Evolutionary conservation across 371 early-diverging fungal species (phyloP).

Genomic region (Capniomyces stellatus): DNA sequence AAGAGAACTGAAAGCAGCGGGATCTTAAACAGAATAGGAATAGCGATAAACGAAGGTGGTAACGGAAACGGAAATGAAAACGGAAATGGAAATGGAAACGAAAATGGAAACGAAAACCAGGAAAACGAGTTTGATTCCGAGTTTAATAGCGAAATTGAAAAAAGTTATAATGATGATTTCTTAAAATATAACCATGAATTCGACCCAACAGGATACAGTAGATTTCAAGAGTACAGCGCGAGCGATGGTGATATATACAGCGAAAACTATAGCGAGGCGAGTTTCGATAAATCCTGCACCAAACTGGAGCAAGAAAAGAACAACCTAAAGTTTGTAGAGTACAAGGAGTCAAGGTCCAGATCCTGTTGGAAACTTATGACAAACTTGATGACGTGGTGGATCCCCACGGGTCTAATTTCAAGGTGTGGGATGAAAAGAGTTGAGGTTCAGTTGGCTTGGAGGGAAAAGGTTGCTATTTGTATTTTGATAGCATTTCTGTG

Average conservation of each 20-base stretch:
- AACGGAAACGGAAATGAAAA: no score
- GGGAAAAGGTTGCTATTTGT: slow-evolving; percentile 91
- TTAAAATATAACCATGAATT: background rate
- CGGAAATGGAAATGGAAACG: slow-evolving; percentile 1
- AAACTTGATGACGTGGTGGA: slow-evolving; percentile 53
- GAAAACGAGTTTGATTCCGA: slow-evolving; percentile 5
- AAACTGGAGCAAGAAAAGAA: slow-evolving; percentile 9
- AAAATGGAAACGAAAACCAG: background rate
- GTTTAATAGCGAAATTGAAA: background rate
- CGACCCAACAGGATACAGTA: background rate
- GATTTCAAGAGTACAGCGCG: background rate
- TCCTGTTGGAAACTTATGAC: slow-evolving; percentile 52
- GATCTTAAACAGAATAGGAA: no score
- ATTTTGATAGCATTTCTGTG: slow-evolving; percentile 65
- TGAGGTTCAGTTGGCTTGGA: slow-evolving; percentile 90
- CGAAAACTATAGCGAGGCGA: background rate
- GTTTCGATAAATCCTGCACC: background rate
- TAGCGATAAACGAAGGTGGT: no score
- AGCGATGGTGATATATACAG: background rate
- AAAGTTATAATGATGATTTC: background rate
- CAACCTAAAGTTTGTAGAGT: slow-evolving; percentile 20
- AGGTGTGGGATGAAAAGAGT: slow-evolving; percentile 58
- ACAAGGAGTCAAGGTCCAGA: slow-evolving; percentile 35
- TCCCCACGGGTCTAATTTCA: slow-evolving; percentile 38
- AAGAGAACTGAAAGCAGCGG: no score